Evolutionary conservation across 2,329 filamentous ascomycete genomes (phyloP).

Genomic region (Lachnellula cervina): DNA sequence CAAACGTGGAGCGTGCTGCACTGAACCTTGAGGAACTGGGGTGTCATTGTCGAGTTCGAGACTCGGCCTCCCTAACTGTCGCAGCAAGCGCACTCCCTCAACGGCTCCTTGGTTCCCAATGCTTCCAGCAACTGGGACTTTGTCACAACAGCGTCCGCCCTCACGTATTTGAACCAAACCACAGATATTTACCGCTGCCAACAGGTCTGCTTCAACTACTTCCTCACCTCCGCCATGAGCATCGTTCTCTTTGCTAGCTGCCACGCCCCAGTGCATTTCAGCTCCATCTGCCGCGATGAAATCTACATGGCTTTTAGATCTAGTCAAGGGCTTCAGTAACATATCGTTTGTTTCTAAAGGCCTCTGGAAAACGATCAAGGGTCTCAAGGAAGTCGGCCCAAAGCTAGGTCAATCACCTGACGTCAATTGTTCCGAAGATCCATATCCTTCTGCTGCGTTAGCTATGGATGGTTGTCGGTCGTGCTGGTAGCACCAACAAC

Average conservation of each 20-base stretch:
- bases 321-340: conserved; percentile 67
- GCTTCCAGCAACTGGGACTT: conserved; percentile 68
- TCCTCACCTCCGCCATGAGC: conserved; percentile 68
- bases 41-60: too few species aligned
- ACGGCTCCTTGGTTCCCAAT: not conserved
- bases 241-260: conserved; percentile 73
- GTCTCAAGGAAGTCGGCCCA: conserved; percentile 67
- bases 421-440: conserved; percentile 35
- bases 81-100: not conserved
- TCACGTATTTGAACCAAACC: conserved; percentile 66
- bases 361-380: conserved; percentile 62
- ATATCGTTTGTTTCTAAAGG: conserved; percentile 68
- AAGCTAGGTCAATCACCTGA: conserved; percentile 48
- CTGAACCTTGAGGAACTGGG: too few species aligned
- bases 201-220: conserved; percentile 77
- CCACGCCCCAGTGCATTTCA: conserved; percentile 69
- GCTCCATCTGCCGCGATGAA: conserved; percentile 62
- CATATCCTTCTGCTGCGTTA: conserved; percentile 48
- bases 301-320: conserved; percentile 74
- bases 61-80: not conserved
- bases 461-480: conserved; percentile 67
- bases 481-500: conserved; percentile 72
- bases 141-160: conserved; percentile 73
- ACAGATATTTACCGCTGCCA: conserved; percentile 66
- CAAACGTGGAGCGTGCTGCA: too few species aligned